A percentile compares a stretch with the other conserved stretches of the same genome.
phyloP scores from a whole-genome alignment of 2,329 filamentous ascomycete genomes.

The Clonostachys sp. region DNA sequence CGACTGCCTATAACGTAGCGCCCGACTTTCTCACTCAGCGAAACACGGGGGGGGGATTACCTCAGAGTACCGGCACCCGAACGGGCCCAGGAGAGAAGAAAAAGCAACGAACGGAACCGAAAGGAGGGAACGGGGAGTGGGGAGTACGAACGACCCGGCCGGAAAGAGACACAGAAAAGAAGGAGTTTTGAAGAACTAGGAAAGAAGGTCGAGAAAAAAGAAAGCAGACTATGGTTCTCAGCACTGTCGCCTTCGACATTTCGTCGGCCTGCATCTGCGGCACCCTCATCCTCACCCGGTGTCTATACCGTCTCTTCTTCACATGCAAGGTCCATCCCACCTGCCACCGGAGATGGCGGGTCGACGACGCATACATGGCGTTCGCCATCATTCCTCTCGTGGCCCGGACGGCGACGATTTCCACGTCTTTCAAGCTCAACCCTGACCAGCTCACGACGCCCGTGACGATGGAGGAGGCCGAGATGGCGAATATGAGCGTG shows the following conservation, averaged over 20 bases:
- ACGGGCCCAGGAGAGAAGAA: too few relatives aligned
- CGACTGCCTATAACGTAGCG: too few relatives aligned
- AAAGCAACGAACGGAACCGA: too few relatives aligned
- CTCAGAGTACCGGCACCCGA: too few relatives aligned
- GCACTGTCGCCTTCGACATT: constrained; percentile 15
- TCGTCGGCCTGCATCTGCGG: constrained; percentile 17
- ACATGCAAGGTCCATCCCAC: constrained; percentile 16
- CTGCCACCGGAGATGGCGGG: constrained; percentile 21
- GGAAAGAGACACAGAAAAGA: too few relatives aligned
- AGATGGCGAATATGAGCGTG: neutral
- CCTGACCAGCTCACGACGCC: constrained; percentile 15
- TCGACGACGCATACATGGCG: constrained; percentile 23
- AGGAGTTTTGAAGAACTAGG: neutral
- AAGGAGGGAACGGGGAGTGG: too few relatives aligned
- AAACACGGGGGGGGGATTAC: too few relatives aligned
- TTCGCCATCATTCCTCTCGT: constrained; percentile 19
- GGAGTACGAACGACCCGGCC: too few relatives aligned
- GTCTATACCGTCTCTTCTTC: constrained; percentile 16
- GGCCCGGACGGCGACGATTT: constrained; percentile 15
- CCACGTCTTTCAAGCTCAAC: constrained; percentile 15
- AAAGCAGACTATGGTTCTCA: constrained; percentile 10
- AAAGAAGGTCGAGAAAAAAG: neutral
- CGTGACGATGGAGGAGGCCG: constrained; percentile 4
- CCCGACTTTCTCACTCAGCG: too few relatives aligned
- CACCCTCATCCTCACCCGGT: constrained; percentile 17